phyloP scores from a whole-genome alignment of 2,329 filamentous ascomycete genomes.

The Pyrenophora graminea region DNA sequence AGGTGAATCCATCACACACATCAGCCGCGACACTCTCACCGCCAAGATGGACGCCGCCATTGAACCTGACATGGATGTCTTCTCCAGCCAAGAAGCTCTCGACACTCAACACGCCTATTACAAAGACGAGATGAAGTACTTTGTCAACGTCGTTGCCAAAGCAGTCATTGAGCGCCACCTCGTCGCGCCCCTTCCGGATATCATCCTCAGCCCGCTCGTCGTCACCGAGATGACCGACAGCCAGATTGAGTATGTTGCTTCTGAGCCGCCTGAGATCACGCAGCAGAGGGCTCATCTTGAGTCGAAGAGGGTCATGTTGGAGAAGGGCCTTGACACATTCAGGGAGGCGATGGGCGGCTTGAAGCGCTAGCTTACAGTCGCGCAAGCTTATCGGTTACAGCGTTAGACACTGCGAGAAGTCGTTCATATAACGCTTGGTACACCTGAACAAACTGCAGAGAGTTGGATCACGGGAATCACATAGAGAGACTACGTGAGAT shows the following conservation, averaged over 20 bases:
- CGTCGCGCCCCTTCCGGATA: conserved; percentile 32
- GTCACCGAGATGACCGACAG: conserved; percentile 41
- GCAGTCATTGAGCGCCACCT: conserved; percentile 49
- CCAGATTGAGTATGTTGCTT: conserved; percentile 40
- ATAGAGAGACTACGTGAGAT: too few species aligned
- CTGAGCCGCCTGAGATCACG: conserved; percentile 38
- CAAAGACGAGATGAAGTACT: conserved; percentile 46
- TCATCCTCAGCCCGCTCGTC: conserved; percentile 37
- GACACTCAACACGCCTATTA: conserved; percentile 46
- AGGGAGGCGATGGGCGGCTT: conserved; percentile 30
- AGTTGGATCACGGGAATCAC: too few species aligned
- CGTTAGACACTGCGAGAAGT: too few species aligned
- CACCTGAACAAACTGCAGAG: too few species aligned
- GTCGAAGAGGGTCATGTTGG: conserved; percentile 37
- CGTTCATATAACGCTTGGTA: too few species aligned
- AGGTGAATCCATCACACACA: too few species aligned
- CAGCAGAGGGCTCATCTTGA: conserved; percentile 36
- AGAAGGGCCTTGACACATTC: conserved; percentile 44
- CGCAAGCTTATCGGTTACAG: too few species aligned
- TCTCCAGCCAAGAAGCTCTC: conserved; percentile 43
- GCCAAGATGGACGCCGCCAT: conserved; percentile 4
- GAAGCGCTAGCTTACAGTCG: neutral
- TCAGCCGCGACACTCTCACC: too few species aligned
- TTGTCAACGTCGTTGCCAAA: conserved; percentile 41
- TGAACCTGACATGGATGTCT: conserved; percentile 42